A percentile compares a stretch with the other conserved stretches of the same genome.
phyloP scores from a whole-genome alignment of 2,329 filamentous ascomycete species.

The Amauroascus verrucosus region DNA sequence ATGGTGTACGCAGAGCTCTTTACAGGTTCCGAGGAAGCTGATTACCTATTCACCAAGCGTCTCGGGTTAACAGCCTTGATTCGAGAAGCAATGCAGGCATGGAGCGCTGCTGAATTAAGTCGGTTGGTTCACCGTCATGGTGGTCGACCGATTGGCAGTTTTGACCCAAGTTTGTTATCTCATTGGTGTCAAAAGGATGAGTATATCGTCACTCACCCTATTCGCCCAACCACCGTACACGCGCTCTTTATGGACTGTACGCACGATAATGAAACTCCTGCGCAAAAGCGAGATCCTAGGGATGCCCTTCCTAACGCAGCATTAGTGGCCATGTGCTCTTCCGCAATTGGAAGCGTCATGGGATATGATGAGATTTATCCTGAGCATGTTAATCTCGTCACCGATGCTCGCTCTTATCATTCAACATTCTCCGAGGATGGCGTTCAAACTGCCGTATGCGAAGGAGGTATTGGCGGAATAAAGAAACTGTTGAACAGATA shows the following conservation, averaged over 20 bases:
- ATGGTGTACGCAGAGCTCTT: conserved; percentile 94
- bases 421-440: conserved; percentile 58
- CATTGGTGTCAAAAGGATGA: conserved; percentile 42
- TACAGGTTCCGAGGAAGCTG: conserved; percentile 87
- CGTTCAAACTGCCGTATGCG: conserved; percentile 57
- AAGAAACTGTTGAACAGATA: conserved; percentile 93
- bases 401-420: conserved; percentile 73
- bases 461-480: conserved; percentile 76
- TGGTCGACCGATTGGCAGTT: conserved; percentile 89
- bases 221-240: conserved; percentile 80
- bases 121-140: conserved; percentile 87
- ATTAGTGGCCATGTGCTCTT: conserved; percentile 90
- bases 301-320: conserved; percentile 93
- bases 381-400: conserved; percentile 80
- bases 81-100: conserved; percentile 95
- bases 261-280: conserved; percentile 92
- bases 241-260: conserved; percentile 99
- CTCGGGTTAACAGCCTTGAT: conserved; percentile 86
- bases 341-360: conserved; percentile 90
- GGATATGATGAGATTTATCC: conserved; percentile 97
- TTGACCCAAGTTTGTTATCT: conserved; percentile 81
- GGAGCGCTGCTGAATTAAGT: conserved; percentile 88
- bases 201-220: conserved; percentile 61
- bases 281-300: conserved; percentile 85
- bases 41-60: conserved; percentile 89